Evolutionary conservation across 1,284 basidiomycete species (phyloP).

Genomic region (Papiliotrema nemorosa): DNA sequence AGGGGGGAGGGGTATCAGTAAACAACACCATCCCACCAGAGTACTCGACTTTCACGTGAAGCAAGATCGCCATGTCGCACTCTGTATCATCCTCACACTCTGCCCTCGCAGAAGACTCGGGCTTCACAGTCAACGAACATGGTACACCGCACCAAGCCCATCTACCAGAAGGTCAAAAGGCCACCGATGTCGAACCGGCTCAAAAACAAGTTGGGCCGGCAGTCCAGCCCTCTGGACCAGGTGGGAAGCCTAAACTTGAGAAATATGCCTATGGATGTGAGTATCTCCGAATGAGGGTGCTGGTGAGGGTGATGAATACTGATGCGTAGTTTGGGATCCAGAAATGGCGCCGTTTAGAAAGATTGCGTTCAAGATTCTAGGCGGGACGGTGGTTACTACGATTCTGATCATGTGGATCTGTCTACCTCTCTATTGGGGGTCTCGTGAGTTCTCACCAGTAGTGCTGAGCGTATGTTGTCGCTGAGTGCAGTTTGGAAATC

Average conservation of each 20-base stretch:
- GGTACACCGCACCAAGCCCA: background rate
- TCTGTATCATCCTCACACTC: no score
- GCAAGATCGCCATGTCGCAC: no score
- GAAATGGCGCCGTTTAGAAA: slow-evolving; percentile 33
- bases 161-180: background rate
- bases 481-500: slow-evolving; percentile 39
- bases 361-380: slow-evolving; percentile 38
- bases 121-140: no score
- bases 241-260: background rate
- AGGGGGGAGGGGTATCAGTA: no score
- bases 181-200: background rate
- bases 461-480: background rate
- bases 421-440: slow-evolving; percentile 52
- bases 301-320: background rate
- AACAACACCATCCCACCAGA: no score
- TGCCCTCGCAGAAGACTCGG: no score
- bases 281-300: background rate
- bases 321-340: slow-evolving; percentile 25
- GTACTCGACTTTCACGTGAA: no score
- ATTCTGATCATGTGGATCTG: slow-evolving; percentile 44
- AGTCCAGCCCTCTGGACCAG: background rate
- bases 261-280: slow-evolving; percentile 8
- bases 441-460: slow-evolving; percentile 32
- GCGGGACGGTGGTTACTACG: slow-evolving; percentile 22
- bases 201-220: background rate